Conservation (phyloP, 306 rosid genomes). For the Hippophae gyantsensis region DNA sequence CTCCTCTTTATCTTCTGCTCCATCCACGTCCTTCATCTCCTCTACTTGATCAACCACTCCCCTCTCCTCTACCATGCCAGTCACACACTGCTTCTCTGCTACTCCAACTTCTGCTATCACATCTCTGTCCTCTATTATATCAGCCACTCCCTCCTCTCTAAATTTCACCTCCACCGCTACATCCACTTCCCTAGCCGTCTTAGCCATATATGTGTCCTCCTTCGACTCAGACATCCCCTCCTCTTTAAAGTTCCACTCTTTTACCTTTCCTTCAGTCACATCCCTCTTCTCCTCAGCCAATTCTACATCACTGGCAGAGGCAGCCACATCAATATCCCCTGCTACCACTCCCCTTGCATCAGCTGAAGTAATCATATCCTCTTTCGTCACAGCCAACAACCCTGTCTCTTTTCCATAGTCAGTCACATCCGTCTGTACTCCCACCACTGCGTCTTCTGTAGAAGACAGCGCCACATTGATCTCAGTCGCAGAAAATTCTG, state of each 20-base stretch:
- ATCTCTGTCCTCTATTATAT: no score
- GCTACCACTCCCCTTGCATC: no score
- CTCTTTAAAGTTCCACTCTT: no score
- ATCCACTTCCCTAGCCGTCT: constrained; percentile 7
- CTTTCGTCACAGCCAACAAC: neutral
- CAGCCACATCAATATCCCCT: no score
- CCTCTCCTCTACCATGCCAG: constrained; percentile 10
- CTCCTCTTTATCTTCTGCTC: constrained; percentile 10
- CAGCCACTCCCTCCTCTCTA: neutral
- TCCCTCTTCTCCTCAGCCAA: no score
- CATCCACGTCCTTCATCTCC: constrained; percentile 15
- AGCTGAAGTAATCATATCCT: no score
- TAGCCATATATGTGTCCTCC: neutral
- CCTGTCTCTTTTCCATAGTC: constrained; percentile 1
- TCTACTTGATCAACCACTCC: constrained; percentile 1
- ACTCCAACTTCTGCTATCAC: neutral
- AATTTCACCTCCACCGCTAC: neutral
- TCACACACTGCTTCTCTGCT: neutral
- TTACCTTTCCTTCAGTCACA: no score
- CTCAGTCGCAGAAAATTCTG: neutral
- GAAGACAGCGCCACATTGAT: neutral
- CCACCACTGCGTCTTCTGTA: neutral
- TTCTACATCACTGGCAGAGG: no score
- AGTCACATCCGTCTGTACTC: neutral
- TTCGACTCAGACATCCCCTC: no score